Base-by-base conservation (phyloP, 2,329 filamentous ascomycete species). In the Exophiala alcalophila region DNA sequence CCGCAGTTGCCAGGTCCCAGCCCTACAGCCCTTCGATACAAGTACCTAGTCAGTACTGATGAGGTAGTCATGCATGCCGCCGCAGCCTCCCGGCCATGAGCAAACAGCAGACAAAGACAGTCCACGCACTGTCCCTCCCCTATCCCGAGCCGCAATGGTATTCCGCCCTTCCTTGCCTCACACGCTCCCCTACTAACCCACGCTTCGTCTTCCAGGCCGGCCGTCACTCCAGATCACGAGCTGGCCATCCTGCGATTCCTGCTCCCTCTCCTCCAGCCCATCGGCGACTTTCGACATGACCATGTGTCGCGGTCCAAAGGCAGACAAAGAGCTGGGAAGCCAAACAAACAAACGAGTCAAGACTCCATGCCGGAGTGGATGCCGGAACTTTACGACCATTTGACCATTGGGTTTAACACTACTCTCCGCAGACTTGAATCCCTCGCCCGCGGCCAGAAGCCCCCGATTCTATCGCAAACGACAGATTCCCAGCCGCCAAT, bases 351-450 rank as follows among this genome's bases (percentile, higher is more conserved):
- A 25, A 10, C 18, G 29, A 8, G 39, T 28, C 30, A 33, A 16
- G 56, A 58, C 5, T 55, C 60, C 35, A 15, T 37, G 16, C 39
- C 38, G 31, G 43, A 38, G 16, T 42, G 23, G 37, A 50, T 50
- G 30, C 57, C 61, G 5, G 52, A 53, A 16, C 54, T 71, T 8
- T 40, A 47, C 10, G 53, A 55, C 10, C 56, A 67, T 44, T 35
- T 73, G 25, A 65, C 69, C 16, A 47, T 71, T 15, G 69, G 70
- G 29, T 59, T 71, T 36, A 72, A 72, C 54, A 65, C 57, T 49
- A 64, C 69, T 15, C 68, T 64, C 7, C 65, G 65, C 8, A 62
- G 66, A 42, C 59, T 73, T 5, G 63, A 71, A 42, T 41, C 52
- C 10, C 54, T 66, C 4, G 65, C 66, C 4, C 33, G 43, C n/a